phyloP scores from a whole-genome alignment of 2,329 filamentous ascomycete species.

The Ascomycota sp. region DNA sequence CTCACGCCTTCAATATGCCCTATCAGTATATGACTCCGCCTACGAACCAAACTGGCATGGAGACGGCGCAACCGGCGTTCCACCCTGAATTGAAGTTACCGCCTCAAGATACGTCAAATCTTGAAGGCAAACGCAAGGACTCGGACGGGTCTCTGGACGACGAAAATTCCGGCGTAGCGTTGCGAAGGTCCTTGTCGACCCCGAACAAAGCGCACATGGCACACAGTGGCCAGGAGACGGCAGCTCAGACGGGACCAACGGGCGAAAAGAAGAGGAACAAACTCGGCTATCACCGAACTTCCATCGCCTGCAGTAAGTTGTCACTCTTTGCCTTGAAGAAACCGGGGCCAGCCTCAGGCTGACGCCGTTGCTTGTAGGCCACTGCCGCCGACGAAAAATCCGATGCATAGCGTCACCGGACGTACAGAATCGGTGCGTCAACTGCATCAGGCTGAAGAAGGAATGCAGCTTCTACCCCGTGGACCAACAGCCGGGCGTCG shows the following conservation, averaged over 20 bases:
- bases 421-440: constrained; percentile 63
- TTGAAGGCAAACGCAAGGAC: constrained; percentile 10
- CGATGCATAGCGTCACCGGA: constrained; percentile 59
- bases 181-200: constrained; percentile 27
- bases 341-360: too few relatives aligned
- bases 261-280: constrained; percentile 54
- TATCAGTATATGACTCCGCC: constrained; percentile 25
- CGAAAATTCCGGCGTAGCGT: constrained; percentile 13
- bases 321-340: too few relatives aligned
- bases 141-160: constrained; percentile 13
- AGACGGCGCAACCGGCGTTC: constrained; percentile 17
- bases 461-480: constrained; percentile 85
- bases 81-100: constrained; percentile 11
- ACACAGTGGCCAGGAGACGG: constrained; percentile 9
- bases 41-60: constrained; percentile 18
- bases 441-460: constrained; percentile 85
- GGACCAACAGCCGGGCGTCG: constrained; percentile 42
- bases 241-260: constrained; percentile 11
- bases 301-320: constrained; percentile 78
- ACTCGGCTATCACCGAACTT: constrained; percentile 83
- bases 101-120: constrained; percentile 9
- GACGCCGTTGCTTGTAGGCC: constrained; percentile 29
- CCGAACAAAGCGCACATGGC: constrained; percentile 23
- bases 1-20: constrained; percentile 15
- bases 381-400: constrained; percentile 84